Conservation (phyloP, 345 rosid genomes). For the Arabidopsis thaliana region TAIR10.1 NC_003075.7:12431501-12432000, state of each 20-base stretch:
- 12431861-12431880: conserved; percentile 23
- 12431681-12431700: background rate
- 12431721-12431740: conserved; percentile 33
- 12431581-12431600: conserved; percentile 80
- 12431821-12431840: conserved; percentile 14
- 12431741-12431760: conserved; percentile 10
- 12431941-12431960: conserved; percentile 19
- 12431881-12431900: conserved; percentile 13
- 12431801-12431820: conserved; percentile 21
- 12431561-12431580: conserved; percentile 60
- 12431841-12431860: conserved; percentile 41
- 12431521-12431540: conserved; percentile 72
- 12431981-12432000: conserved; percentile 42
- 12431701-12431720: conserved; percentile 17
- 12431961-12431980: background rate
- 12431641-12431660: conserved; percentile 5
- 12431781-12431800: conserved; percentile 38
- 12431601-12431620: background rate
- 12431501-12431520: conserved; percentile 79
- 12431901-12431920: background rate
- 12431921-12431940: background rate
- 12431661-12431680: conserved; percentile 39
- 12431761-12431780: conserved; percentile 19
- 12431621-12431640: background rate
- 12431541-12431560: conserved; percentile 62